Percentiles rank a stretch among this genome's conserved stretches.
phyloP scores from a whole-genome alignment of 768 basidiomycete species.

The Podaxis sp. region DNA sequence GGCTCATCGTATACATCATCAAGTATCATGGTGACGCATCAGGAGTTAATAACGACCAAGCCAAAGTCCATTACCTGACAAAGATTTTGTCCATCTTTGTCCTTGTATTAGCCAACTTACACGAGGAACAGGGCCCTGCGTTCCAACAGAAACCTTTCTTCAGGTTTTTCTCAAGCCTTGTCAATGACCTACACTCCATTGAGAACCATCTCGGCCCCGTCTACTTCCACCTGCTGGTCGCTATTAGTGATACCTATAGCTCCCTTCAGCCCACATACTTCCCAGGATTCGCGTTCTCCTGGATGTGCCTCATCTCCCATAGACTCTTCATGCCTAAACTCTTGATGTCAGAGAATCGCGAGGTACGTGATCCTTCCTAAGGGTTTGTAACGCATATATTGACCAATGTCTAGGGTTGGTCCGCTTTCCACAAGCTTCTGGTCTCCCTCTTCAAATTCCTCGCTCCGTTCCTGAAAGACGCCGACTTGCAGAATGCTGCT shows the following conservation, averaged over 20 bases:
- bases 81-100: conserved; percentile 98
- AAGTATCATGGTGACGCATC: conserved; percentile 98
- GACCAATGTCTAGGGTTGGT: conserved; percentile 64
- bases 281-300: conserved; percentile 97
- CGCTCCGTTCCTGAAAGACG: conserved; percentile 81
- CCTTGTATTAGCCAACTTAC: conserved; percentile 88
- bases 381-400: not conserved
- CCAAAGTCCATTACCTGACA: conserved; percentile 93
- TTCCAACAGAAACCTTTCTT: conserved; percentile 99
- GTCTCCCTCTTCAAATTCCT: conserved; percentile 95
- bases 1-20: conserved; percentile 95
- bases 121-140: conserved; percentile 86
- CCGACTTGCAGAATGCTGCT: conserved; percentile 74
- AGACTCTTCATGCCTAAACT: conserved; percentile 97
- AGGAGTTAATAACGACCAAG: conserved; percentile 88
- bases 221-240: conserved; percentile 84
- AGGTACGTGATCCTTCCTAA: conserved; percentile 40
- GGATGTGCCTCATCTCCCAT: conserved; percentile 96
- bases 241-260: conserved; percentile 92
- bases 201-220: conserved; percentile 83
- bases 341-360: conserved; percentile 80
- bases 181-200: conserved; percentile 87
- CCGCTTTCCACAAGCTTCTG: conserved; percentile 92
- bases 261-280: conserved; percentile 95
- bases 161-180: conserved; percentile 94